Evolutionary conservation across 2,329 filamentous ascomycete species (phyloP), one percentile per base, ranked within the genome.

Genomic region (Aphanoascus verrucosus): DNA sequence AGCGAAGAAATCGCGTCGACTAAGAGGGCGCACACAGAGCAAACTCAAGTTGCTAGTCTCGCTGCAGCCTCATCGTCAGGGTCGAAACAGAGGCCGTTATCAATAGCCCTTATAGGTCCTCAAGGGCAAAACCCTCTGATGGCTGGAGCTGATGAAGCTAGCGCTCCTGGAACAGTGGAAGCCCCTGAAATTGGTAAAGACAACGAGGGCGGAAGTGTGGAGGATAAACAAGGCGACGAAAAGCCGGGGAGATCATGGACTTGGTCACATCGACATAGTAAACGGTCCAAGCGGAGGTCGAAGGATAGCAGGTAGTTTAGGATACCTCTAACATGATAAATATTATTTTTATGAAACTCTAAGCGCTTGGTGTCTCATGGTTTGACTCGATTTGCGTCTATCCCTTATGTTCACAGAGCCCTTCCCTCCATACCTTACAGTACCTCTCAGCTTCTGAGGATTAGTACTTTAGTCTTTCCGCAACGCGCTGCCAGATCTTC

Each of bases 71-170:
- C 28, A 5, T 32, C 20, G 42, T 14, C 20, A 7, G 23, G 23
- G 23, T 14, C 19, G n/a, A 42, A 44, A 34, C 23, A 20, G 4
- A 32, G n/a, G 31, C 49, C 34, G 28, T 8, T 44, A 3, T 52
- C 49, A 11, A 14, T 32, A n/a, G 34, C 41, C 9, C 20, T 32
- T 6, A 46, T 43, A 8, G 35, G 50, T 7, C 50, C 34, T 34
- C 51, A 37, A 3, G 23, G 43, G 17, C 44, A 31, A 28, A 47
- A 35, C 35, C 48, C 51, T 19, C 17, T 45, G 11, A 45, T 20
- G 11, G 53, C 49, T 17, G 53, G 42, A 17, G 19, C 38, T 37
- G 52, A 32, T 31, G 19, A 46, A 12, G 38, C 51, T 6, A 54
- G 49, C 19, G 38, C 37, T 14, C 17, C 34, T 9, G 52, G 46